Evolutionary conservation across 2,329 filamentous ascomycete genomes (phyloP), one percentile per base, ranked within the genome.

Genomic region (Mollisia scopiformis): DNA sequence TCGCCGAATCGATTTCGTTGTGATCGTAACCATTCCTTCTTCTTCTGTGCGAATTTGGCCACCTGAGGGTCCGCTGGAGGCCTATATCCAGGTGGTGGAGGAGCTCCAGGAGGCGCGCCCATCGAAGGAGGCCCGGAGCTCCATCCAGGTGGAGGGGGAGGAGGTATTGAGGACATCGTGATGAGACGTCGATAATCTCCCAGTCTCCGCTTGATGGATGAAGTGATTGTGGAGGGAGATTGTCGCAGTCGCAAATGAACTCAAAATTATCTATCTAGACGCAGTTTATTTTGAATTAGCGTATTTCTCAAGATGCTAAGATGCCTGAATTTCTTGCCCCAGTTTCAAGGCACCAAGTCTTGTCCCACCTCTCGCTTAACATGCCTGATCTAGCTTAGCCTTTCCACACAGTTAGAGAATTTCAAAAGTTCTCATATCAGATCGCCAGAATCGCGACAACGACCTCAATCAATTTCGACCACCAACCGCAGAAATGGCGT

Each of bases 21-120:
- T 67, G 85, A 87, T 64, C 93, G 90, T 71, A 98, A 82, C 96
- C 96, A 99, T 88, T 97, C 93, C 76, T 93, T 96, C 84, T 98
- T 99, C 84, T 98, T 99, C 78, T 97, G 92, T 60, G 93, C 92
- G 73, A 97, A 96, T 80, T 99, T 99, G 55, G 93, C 93, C 72
- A 92, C 84, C 67, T 93, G 91, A 47, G 93, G 89, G 74, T 98
- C 89, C 68, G 88, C 84, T 25, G 89, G 86, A 46, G 93, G 92
- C 65, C 88, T 88, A 76, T 93, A 96, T 41, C 92, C 92, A 27
- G 93, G 93, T 25, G 93, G 93, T 56, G 93, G 92, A 65, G 93
- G 93, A 58, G 80, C 79, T 58, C 75, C 74, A 33, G 75, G 74
- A 65, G 75, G 74, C 62, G 74, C 72, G 66, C 75, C 81, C 72